Percentiles rank a stretch among this genome's conserved stretches.
Evolutionary conservation across 2,329 filamentous ascomycete species (phyloP).

Genomic region (Ustulina deusta): DNA sequence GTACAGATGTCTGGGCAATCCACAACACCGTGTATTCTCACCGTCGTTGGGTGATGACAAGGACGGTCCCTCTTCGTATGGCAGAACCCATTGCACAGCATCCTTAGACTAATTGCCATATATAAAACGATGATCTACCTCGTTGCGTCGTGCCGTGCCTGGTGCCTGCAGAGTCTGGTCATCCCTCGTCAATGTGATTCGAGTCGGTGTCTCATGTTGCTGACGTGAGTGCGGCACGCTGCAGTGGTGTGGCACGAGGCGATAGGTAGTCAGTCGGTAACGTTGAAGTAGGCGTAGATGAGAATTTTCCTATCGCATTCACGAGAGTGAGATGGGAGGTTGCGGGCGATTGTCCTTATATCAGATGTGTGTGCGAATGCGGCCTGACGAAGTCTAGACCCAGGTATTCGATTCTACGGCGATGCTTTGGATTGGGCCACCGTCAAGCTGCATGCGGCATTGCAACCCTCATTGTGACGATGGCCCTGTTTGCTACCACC

Average conservation of each 20-base stretch:
- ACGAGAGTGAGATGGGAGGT: conserved; percentile 11
- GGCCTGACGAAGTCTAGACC: conserved; percentile 27
- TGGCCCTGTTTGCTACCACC: conserved; percentile 7
- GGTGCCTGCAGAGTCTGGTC: conserved; percentile 18
- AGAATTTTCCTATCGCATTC: background rate
- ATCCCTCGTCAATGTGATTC: conserved; percentile 25
- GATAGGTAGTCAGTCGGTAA: conserved; percentile 12
- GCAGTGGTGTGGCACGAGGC: conserved; percentile 27
- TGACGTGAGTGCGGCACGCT: conserved; percentile 36
- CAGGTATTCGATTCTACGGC: conserved; percentile 16
- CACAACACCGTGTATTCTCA: conserved; percentile 28
- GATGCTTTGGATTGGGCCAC: conserved; percentile 16
- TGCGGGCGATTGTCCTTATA: conserved; percentile 6
- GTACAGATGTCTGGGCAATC: background rate
- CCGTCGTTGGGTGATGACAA: conserved; percentile 29
- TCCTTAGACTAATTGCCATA: conserved; percentile 29
- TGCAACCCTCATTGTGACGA: conserved; percentile 38
- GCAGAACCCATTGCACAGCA: conserved; percentile 12
- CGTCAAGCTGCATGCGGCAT: conserved; percentile 36
- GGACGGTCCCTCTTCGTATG: conserved; percentile 26
- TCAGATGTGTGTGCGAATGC: conserved; percentile 7
- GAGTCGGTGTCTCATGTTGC: conserved; percentile 37
- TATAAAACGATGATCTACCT: conserved; percentile 15
- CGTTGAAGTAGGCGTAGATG: background rate
- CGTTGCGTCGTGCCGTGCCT: conserved; percentile 4